Evolutionary conservation across 352 stramenopile genomes (phyloP), one percentile per base, ranked within the genome.

Genomic region (Globisporangium ultimum): DNA sequence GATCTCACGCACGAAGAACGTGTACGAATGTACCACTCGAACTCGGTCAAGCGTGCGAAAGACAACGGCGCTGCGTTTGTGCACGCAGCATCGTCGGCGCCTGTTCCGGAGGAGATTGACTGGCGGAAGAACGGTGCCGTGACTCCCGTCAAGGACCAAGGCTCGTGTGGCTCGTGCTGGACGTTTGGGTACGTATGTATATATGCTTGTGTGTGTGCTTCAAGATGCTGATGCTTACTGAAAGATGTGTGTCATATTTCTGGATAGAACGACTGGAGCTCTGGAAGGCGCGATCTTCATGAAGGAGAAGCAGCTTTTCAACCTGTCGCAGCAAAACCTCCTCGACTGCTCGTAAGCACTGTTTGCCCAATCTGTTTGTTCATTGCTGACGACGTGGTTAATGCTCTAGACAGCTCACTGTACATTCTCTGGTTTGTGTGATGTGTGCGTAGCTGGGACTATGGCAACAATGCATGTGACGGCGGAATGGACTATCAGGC

Each of bases 101-200:
- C 61, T 4, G 58, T 84, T 1, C 76, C 85, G 0, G 77, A 80
- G n/a, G 84, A 91, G 52, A 80, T 91, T 47, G 89, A 97, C 53
- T 97, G 91, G 91, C 81, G 86, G 17, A 72, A 66, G 55, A 89
- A 93, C 48, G 87, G 87, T 21, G 88, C 87, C 1, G 89, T 97
- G 36, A 96, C 86, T 3, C 82, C 84, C 3, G 87, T 97, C 53
- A 97, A 97, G 50, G 87, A 97, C 62, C 91, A 98, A 71, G 90
- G 88, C 38, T 80, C 80, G 49, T 98, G 91, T 43, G 91, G 91
- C 17, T 97, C 88, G 36, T 97, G 91, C 80, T 98, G 91, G 91
- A 95, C 87, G 13, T 97, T 96, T 66, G 80, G 80, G 81, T 89
- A 64, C 41, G 59, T 66, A 28, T 22, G 8, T 8, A 18, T 36